Evolutionary conservation across 2,329 filamentous ascomycete species (phyloP).

Genomic region (Claviceps quebecensis): DNA sequence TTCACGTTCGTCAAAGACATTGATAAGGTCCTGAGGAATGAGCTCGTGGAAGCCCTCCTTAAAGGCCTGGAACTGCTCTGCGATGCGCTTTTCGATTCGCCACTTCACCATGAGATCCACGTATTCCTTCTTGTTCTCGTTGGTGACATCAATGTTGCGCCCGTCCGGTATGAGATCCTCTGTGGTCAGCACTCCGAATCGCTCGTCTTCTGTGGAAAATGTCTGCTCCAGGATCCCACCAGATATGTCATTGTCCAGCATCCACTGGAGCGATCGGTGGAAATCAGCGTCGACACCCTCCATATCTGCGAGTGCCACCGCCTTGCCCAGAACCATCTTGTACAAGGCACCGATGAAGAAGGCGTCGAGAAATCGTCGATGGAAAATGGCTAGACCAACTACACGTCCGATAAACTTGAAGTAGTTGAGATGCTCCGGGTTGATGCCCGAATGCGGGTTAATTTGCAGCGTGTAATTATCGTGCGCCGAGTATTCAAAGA

Average conservation of each 20-base stretch:
- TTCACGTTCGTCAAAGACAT: constrained; percentile 96
- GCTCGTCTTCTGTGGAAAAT: constrained; percentile 93
- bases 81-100: constrained; percentile 97
- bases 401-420: constrained; percentile 99
- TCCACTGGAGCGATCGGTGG: constrained; percentile 93
- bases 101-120: constrained; percentile 97
- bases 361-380: constrained; percentile 89
- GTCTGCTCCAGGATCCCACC: constrained; percentile 88
- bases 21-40: constrained; percentile 90
- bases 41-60: constrained; percentile 95
- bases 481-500: constrained; percentile 98
- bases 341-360: constrained; percentile 99
- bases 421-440: constrained; percentile 97
- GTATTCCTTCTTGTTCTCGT: constrained; percentile 98
- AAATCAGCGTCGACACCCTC: constrained; percentile 98
- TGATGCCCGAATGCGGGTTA: constrained; percentile 98
- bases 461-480: constrained; percentile 99
- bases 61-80: constrained; percentile 97
- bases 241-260: constrained; percentile 89
- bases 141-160: constrained; percentile 86
- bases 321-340: constrained; percentile 97
- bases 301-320: constrained; percentile 87
- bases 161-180: constrained; percentile 88
- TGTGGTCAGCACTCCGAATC: constrained; percentile 86
- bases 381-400: constrained; percentile 94